Evolutionary conservation across 441 rosid genomes (phyloP).

Genomic region (Populus trichocarpa): DNA sequence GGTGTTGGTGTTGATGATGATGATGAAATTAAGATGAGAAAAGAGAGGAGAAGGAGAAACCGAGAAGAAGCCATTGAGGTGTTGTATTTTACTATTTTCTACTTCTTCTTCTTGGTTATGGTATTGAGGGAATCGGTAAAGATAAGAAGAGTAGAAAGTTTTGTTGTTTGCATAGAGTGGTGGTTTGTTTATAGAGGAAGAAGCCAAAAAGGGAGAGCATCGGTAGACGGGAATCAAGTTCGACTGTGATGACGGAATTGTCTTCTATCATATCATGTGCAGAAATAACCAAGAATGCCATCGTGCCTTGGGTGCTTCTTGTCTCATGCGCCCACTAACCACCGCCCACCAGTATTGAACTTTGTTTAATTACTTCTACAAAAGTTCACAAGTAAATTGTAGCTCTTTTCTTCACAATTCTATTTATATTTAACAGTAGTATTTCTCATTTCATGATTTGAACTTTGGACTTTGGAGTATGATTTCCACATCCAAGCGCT

Average conservation of each 20-base stretch:
- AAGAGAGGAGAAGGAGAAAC: constrained; percentile 9
- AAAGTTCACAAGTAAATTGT: background rate
- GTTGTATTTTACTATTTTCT: background rate
- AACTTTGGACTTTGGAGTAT: background rate
- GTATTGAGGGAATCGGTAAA: background rate
- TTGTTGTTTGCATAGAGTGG: background rate
- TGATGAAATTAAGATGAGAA: constrained; percentile 13
- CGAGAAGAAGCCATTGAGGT: constrained; percentile 14
- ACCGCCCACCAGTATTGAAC: background rate
- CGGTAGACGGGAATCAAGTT: background rate
- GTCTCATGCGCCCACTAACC: background rate
- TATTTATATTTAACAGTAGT: no score
- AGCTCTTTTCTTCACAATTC: no score
- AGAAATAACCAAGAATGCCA: background rate
- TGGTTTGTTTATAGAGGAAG: constrained; percentile 4
- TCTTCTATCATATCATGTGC: background rate
- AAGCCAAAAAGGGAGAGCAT: background rate
- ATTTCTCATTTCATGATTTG: background rate
- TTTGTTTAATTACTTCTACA: background rate
- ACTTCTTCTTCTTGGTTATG: background rate
- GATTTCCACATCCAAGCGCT: background rate
- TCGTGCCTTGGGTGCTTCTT: background rate
- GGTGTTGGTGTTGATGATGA: constrained; percentile 14
- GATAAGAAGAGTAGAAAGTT: background rate
- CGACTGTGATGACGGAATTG: background rate